A percentile compares a stretch with the other conserved stretches of the same genome.
Conservation (phyloP, 805 yeast genomes). For the Lachancea nothofagi region DNA sequence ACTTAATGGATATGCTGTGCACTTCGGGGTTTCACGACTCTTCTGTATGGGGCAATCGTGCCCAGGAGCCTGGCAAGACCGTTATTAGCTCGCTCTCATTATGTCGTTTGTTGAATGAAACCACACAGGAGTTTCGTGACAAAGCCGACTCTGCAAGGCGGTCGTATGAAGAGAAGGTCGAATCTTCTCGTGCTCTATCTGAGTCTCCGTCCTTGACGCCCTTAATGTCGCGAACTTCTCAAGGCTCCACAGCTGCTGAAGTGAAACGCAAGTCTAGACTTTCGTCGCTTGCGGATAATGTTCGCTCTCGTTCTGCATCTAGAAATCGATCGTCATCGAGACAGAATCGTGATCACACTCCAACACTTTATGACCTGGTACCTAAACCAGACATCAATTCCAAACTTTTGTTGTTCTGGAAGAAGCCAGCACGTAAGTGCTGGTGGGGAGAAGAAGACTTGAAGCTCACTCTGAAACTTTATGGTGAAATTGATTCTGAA, state of each 20-base stretch:
- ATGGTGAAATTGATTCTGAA: slow-evolving; percentile 22
- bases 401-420: slow-evolving; percentile 86
- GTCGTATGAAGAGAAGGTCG: slow-evolving; percentile 22
- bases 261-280: slow-evolving; percentile 50
- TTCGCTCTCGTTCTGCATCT: slow-evolving; percentile 55
- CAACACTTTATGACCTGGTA: slow-evolving; percentile 30
- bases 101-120: slow-evolving; percentile 38
- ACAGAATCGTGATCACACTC: slow-evolving; percentile 35
- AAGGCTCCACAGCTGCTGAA: slow-evolving; percentile 17
- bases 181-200: slow-evolving; percentile 4
- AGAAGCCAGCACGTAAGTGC: slow-evolving; percentile 96
- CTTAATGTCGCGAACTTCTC: slow-evolving; percentile 4
- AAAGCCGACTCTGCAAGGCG: slow-evolving; percentile 19
- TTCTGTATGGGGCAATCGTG: slow-evolving; percentile 82
- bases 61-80: slow-evolving; percentile 81
- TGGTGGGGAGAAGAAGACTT: slow-evolving; percentile 84
- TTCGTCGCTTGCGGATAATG: slow-evolving; percentile 55
- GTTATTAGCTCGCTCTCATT: slow-evolving; percentile 68
- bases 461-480: slow-evolving; percentile 37
- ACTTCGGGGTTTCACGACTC: slow-evolving; percentile 69
- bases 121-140: slow-evolving; percentile 31
- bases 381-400: slow-evolving; percentile 37
- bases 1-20: slow-evolving; percentile 89
- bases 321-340: slow-evolving; percentile 39
- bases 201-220: slow-evolving; percentile 9